Conservation (phyloP, 441 rosid species). For the Manihot esculenta region DNA sequence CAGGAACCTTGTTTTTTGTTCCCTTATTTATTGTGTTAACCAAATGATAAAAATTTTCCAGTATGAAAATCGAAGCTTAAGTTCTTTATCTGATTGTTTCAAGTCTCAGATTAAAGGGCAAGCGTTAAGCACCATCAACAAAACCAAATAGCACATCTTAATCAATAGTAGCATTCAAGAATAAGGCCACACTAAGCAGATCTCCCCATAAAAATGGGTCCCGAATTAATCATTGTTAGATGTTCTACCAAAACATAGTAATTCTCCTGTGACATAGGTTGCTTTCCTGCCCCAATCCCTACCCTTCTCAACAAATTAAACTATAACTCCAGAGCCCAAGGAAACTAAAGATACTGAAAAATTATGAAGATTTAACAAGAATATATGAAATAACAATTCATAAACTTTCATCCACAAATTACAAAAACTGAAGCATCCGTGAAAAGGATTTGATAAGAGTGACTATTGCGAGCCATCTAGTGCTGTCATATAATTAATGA, state of each 20-base stretch:
- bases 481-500: not conserved
- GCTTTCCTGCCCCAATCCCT: not conserved
- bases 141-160: not conserved
- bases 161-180: not conserved
- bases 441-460: constrained; percentile 10
- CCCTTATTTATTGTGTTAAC: not conserved
- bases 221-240: not conserved
- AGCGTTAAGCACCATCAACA: no score
- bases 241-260: not conserved
- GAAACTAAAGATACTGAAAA: not conserved
- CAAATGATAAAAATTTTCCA: not conserved
- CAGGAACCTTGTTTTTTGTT: not conserved
- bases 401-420: not conserved
- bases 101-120: not conserved
- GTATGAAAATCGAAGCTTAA: not conserved
- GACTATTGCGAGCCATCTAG: not conserved
- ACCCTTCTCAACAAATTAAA: not conserved
- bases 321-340: not conserved
- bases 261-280: not conserved
- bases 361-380: not conserved
- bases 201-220: not conserved
- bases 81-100: not conserved
- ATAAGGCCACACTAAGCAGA: not conserved
- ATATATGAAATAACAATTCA: not conserved
- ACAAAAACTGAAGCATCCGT: not conserved